Evolutionary conservation across 148 eudicot genomes (phyloP).

Genomic region (Camellia granthamiana): DNA sequence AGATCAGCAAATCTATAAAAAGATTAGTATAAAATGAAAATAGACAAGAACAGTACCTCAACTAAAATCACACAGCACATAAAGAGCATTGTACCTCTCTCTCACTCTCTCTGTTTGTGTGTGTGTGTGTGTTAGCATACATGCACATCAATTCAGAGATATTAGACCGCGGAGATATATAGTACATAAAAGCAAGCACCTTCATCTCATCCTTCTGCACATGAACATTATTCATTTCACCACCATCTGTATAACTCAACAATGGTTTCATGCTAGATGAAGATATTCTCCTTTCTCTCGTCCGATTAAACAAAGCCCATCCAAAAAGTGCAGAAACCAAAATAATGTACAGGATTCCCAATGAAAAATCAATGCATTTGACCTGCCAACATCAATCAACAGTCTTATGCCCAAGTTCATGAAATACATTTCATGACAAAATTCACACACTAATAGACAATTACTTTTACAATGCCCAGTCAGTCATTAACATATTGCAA

Average conservation of each 20-base stretch:
- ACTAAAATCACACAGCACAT: not conserved
- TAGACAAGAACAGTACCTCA: not conserved
- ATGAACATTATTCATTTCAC: slow-evolving; percentile 27
- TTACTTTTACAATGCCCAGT: not conserved
- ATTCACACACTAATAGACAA: not conserved
- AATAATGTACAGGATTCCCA: slow-evolving; percentile 47
- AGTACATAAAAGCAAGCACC: slow-evolving; percentile 10
- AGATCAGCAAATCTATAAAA: not conserved
- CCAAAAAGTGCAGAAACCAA: slow-evolving; percentile 57
- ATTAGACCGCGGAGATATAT: not conserved
- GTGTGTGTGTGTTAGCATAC: not conserved
- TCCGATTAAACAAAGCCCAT: slow-evolving; percentile 47
- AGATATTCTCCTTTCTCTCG: slow-evolving; percentile 38
- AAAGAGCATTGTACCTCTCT: not conserved
- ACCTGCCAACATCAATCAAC: slow-evolving; percentile 40
- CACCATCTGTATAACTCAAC: slow-evolving; percentile 27
- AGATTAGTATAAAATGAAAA: not conserved
- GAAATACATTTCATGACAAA: not conserved
- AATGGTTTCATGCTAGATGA: slow-evolving; percentile 42
- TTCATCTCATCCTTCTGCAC: slow-evolving; percentile 25
- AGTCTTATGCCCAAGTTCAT: not conserved
- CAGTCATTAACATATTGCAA: slow-evolving; percentile 2
- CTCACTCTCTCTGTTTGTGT: not conserved
- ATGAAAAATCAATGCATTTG: slow-evolving; percentile 54
- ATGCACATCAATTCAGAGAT: not conserved